Percentiles rank a stretch among this genome's conserved stretches.
phyloP scores from a whole-genome alignment of 1,284 basidiomycete species.

The Laetiporus sulphureus region DNA sequence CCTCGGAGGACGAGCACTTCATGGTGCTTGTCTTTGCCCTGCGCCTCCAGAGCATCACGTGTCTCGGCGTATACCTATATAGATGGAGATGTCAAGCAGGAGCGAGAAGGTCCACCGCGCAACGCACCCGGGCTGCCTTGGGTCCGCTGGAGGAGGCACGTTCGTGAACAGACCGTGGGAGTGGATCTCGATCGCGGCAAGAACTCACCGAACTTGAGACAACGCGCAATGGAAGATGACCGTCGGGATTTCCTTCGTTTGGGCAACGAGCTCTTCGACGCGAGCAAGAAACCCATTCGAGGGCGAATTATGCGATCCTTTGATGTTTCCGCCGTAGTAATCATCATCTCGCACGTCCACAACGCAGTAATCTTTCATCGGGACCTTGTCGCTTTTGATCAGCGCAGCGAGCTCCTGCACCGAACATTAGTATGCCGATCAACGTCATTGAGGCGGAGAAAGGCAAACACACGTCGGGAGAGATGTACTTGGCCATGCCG shows the following conservation, averaged over 20 bases:
- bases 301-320: constrained; percentile 52
- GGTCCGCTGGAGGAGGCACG: constrained; percentile 47
- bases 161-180: constrained; percentile 5
- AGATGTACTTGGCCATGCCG: constrained; percentile 25
- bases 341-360: constrained; percentile 79
- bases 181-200: not conserved
- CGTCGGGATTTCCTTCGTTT: constrained; percentile 53
- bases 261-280: constrained; percentile 51
- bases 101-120: not conserved
- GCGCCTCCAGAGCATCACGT: constrained; percentile 32
- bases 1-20: constrained; percentile 60
- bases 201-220: constrained; percentile 65
- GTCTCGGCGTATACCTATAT: constrained; percentile 61
- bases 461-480: constrained; percentile 21
- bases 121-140: constrained; percentile 59
- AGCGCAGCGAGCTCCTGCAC: constrained; percentile 58
- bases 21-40: constrained; percentile 36
- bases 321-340: constrained; percentile 70
- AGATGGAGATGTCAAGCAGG: not conserved
- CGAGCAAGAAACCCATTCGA: constrained; percentile 48
- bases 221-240: constrained; percentile 73
- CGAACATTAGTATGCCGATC: not conserved
- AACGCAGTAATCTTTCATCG: constrained; percentile 61
- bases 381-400: constrained; percentile 53
- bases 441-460: not conserved